These are phyloP conservation scores for Xylaria sp. DNA, from an alignment of 495 filamentous ascomycete species.

Conservation along the genomic window DNA sequence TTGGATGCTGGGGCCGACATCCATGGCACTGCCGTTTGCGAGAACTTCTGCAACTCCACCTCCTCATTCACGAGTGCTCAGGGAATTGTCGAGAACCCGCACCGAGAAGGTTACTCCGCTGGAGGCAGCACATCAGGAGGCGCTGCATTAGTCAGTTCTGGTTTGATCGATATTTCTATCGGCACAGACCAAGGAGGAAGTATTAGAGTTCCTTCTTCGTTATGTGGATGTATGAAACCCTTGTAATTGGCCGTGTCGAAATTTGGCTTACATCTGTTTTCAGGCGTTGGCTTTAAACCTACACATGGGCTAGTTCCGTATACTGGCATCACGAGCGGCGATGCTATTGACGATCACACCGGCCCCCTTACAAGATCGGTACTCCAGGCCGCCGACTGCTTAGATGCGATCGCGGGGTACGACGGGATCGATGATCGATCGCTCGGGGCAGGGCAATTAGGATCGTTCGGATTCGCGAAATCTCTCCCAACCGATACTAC, in stretches of 20 bases:
- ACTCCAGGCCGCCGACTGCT: slow-evolving; percentile 52
- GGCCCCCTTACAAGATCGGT: slow-evolving; percentile 53
- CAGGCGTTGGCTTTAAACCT: slow-evolving; percentile 84
- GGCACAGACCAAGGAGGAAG: slow-evolving; percentile 94
- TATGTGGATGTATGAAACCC: slow-evolving; percentile 70
- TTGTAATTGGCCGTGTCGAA: slow-evolving; percentile 57
- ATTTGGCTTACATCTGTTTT: slow-evolving; percentile 41
- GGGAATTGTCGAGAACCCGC: slow-evolving; percentile 52
- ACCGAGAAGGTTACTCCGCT: slow-evolving; percentile 60
- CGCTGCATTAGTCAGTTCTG: slow-evolving; percentile 77
- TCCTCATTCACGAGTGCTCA: slow-evolving; percentile 50
- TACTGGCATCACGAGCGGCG: slow-evolving; percentile 48
- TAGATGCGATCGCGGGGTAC: slow-evolving; percentile 57
- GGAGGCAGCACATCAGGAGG: slow-evolving; percentile 93
- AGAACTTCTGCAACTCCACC: slow-evolving; percentile 52
- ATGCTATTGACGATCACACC: slow-evolving; percentile 50
- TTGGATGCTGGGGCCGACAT: slow-evolving; percentile 55
- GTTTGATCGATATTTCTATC: slow-evolving; percentile 74
- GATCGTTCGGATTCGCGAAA: slow-evolving; percentile 35
- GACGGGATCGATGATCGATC: slow-evolving; percentile 60
- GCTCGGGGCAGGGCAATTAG: slow-evolving; percentile 38
- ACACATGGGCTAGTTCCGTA: slow-evolving; percentile 63
- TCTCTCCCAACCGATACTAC: slow-evolving; percentile 16
- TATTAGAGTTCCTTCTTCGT: slow-evolving; percentile 87
- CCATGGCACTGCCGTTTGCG: slow-evolving; percentile 53